Evolutionary conservation across 306 rosid species (phyloP).

Genomic region (Vicia sativa): DNA sequence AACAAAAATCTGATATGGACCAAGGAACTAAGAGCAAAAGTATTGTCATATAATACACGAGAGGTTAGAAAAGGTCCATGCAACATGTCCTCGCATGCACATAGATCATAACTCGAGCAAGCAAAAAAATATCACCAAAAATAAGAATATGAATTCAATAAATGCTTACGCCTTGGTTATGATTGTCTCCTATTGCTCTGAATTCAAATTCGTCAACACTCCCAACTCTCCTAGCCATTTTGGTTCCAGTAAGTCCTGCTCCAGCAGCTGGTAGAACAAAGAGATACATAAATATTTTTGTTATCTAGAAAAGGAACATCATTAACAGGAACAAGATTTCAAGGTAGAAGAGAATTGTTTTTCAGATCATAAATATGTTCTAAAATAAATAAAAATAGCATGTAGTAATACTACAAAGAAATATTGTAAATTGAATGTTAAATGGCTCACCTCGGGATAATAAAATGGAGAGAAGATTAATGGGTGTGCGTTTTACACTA

Average conservation of each 20-base stretch:
- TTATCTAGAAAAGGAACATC: conserved; percentile 9
- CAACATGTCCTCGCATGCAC: conserved; percentile 25
- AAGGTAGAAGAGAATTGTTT: conserved; percentile 2
- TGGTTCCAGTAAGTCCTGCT: conserved; percentile 68
- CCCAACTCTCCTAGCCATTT: conserved; percentile 75
- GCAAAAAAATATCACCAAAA: conserved; percentile 30
- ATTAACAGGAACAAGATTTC: not conserved
- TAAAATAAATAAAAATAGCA: conserved; percentile 21
- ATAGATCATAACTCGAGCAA: conserved; percentile 19
- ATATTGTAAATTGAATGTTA: conserved; percentile 31
- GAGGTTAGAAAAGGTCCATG: conserved; percentile 27
- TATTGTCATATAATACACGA: conserved; percentile 15
- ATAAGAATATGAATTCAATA: conserved; percentile 37
- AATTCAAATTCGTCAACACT: conserved; percentile 66
- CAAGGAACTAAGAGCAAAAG: conserved; percentile 7
- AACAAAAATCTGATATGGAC: conserved; percentile 27
- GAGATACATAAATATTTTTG: conserved; percentile 14
- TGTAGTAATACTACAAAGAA: not conserved
- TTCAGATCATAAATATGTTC: conserved; percentile 12
- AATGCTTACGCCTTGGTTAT: conserved; percentile 64
- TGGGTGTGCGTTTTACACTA: no score
- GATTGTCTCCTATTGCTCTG: conserved; percentile 58
- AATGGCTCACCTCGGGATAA: not conserved
- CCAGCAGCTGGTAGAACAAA: conserved; percentile 55
- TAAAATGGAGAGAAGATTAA: no score